Evolutionary conservation across 1,284 basidiomycete species (phyloP), one percentile per base, ranked within the genome.

Genomic region (Exsudoporus floridanus): DNA sequence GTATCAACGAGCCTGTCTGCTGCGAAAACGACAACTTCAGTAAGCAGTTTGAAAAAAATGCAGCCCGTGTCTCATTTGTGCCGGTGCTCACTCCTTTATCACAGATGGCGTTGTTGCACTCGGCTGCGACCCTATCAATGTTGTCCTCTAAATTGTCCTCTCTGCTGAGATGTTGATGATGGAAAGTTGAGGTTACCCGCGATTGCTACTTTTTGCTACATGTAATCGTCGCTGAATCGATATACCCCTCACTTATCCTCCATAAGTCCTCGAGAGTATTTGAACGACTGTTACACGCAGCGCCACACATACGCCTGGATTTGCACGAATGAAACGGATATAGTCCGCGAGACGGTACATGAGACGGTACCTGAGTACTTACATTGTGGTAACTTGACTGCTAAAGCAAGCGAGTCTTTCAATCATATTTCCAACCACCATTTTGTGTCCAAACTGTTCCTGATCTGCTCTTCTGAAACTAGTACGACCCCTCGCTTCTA

Each of bases 1-100:
- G n/a, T n/a, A n/a, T n/a, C n/a, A n/a, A n/a, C 4, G 3, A 46
- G 16, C 27, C 50, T 19, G 48, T 55, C 21, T 51, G 54, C 27
- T 56, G 54, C n/a, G 16, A 21, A 5, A 16, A 56, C 28, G 36
- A 41, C 34, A 37, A 1, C 4, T 52, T 13, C 42, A 37, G 53
- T 56, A 46, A 51, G 54, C 28, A 5, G 23, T 36, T 25, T 31
- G 13, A 18, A 36, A 21, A 8, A 35, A 23, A 6, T 5, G 10
- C 28, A 30, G 28, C 28, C 23, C 2, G 3, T 31, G 34, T 33
- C 5, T 21, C 21, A 14, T 12, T 35, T 18, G 38, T 7, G 10
- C 21, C 8, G 18, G 14, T 33, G 13, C 42, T 58, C 13, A 40
- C 14, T 0, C 1, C 6, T 18, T 16, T 31, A 5, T 41, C 28